phyloP scores from a whole-genome alignment of 495 filamentous ascomycete species.

The Staphylotrichum tortipilum region DNA sequence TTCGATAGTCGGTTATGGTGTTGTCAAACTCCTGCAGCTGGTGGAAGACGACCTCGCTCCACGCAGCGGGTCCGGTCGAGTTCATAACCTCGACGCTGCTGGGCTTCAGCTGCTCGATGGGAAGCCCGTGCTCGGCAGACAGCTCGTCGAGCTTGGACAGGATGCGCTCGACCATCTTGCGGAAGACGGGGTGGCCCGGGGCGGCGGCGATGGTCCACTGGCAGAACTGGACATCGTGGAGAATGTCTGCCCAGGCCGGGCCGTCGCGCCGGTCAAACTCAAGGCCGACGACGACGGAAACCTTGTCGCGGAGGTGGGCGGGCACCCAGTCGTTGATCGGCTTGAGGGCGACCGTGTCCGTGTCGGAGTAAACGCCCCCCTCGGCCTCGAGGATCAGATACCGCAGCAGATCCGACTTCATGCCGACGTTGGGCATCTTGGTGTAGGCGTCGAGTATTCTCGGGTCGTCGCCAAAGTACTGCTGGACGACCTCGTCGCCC shows the following conservation, averaged over 20 bases:
- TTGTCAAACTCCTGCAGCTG: conserved; percentile 15
- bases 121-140: conserved; percentile 15
- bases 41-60: conserved; percentile 20
- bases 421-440: conserved; percentile 35
- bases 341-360: conserved; percentile 43
- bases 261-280: conserved; percentile 29
- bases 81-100: conserved; percentile 24
- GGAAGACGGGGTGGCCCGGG: conserved; percentile 31
- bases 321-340: conserved; percentile 41
- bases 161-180: conserved; percentile 27
- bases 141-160: conserved; percentile 25
- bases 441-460: conserved; percentile 36
- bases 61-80: conserved; percentile 23
- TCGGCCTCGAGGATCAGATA: conserved; percentile 43
- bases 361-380: conserved; percentile 46
- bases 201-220: conserved; percentile 37
- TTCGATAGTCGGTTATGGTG: conserved; percentile 4
- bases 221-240: conserved; percentile 30
- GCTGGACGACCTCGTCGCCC: conserved; percentile 20
- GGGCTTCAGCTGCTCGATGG: conserved; percentile 20
- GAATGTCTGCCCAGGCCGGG: conserved; percentile 19
- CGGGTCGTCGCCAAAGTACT: conserved; percentile 21
- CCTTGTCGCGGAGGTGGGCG: conserved; percentile 23
- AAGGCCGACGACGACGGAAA: conserved; percentile 28
- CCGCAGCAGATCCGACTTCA: conserved; percentile 46